These are phyloP conservation scores for Neofusicoccum parvum DNA, from an alignment of 2,329 filamentous ascomycete species.

Conservation along the genomic window DNA sequence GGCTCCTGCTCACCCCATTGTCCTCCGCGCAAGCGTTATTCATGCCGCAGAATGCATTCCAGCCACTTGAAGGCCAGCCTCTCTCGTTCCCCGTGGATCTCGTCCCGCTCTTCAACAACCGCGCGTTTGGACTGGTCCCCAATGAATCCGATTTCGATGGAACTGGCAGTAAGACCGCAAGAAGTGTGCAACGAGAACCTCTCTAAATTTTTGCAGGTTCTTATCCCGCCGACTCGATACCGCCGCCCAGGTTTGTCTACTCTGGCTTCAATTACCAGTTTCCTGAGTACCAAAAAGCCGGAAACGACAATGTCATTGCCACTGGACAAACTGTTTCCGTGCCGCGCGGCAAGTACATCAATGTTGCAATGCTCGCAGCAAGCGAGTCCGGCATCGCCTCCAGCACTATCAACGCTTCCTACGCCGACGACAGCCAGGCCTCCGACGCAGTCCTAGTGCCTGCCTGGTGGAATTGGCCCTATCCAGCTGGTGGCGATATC, in stretches of 20 bases:
- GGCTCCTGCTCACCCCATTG: neutral
- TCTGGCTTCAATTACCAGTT: slow-evolving; percentile 42
- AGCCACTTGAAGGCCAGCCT: slow-evolving; percentile 21
- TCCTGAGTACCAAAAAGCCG: slow-evolving; percentile 34
- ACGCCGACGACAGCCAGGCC: slow-evolving; percentile 39
- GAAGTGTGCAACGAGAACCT: neutral
- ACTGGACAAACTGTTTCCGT: slow-evolving; percentile 39
- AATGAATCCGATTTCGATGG: slow-evolving; percentile 24
- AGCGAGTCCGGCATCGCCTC: slow-evolving; percentile 43
- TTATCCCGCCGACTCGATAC: slow-evolving; percentile 43
- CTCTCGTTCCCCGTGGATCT: slow-evolving; percentile 22
- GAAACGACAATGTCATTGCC: slow-evolving; percentile 42
- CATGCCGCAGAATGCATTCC: slow-evolving; percentile 26
- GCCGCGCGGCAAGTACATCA: slow-evolving; percentile 38
- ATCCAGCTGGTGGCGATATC: slow-evolving; percentile 45
- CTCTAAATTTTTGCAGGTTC: slow-evolving; percentile 5
- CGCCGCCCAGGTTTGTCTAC: slow-evolving; percentile 39
- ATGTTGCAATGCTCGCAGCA: slow-evolving; percentile 44
- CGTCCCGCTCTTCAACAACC: slow-evolving; percentile 20
- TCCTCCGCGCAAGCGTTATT: slow-evolving; percentile 23
- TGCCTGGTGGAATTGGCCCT: slow-evolving; percentile 45
- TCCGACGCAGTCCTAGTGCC: slow-evolving; percentile 38
- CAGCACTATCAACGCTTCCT: slow-evolving; percentile 41
- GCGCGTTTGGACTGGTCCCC: slow-evolving; percentile 22
- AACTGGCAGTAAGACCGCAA: neutral